Conservation (phyloP, 768 basidiomycete species). For the Auriculariales sp. region DNA sequence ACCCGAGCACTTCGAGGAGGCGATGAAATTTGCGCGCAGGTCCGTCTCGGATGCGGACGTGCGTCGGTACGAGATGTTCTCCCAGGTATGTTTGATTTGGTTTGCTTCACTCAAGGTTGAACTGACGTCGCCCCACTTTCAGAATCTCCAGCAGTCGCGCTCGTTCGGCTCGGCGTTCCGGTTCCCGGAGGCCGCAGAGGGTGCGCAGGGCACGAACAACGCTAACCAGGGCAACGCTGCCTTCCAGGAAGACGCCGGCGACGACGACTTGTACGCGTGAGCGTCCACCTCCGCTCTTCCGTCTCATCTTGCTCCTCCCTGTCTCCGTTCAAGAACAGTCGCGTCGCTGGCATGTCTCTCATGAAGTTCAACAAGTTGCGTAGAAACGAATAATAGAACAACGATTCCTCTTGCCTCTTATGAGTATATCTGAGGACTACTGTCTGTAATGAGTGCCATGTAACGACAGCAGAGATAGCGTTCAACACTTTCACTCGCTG, state of each 20-base stretch:
- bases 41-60: constrained; percentile 95
- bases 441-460: too few relatives aligned
- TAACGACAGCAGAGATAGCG: too few relatives aligned
- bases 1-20: constrained; percentile 89
- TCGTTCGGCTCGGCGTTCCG: constrained; percentile 93
- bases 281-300: neutral
- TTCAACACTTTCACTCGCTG: too few relatives aligned
- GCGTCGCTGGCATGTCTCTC: too few relatives aligned
- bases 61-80: constrained; percentile 95
- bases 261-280: constrained; percentile 86
- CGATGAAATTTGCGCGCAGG: constrained; percentile 93
- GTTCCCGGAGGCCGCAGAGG: constrained; percentile 67
- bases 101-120: neutral
- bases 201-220: constrained; percentile 27
- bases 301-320: neutral
- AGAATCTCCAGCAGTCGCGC: constrained; percentile 85
- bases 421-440: too few relatives aligned
- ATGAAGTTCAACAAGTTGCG: too few relatives aligned
- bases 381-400: too few relatives aligned
- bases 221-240: constrained; percentile 40
- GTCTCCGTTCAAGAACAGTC: constrained; percentile 1
- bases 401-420: too few relatives aligned
- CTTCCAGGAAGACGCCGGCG: constrained; percentile 73
- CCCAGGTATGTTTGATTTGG: constrained; percentile 42
- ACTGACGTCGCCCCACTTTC: neutral